Base-by-base conservation (phyloP, 345 rosid genomes). In the Alliaria petiolata region DNA sequence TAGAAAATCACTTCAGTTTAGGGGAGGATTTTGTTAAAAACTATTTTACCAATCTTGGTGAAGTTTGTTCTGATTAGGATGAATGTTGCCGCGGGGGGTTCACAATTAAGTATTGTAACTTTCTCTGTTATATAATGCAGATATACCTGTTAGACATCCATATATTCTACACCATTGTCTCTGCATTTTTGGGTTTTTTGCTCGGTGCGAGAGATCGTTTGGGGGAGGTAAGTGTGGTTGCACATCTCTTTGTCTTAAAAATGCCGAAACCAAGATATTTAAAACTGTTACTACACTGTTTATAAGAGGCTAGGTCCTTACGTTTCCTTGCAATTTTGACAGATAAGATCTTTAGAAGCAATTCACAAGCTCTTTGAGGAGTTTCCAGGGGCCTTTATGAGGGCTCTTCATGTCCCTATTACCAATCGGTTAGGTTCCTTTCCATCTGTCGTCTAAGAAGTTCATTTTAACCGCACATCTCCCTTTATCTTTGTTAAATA, bases 141-240 rank as follows among this genome's bases (percentile, higher is more conserved):
- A 95, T 95, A 62, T 95, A 95, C 83, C 87, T 95, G 45, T 70
- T 91, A 71, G 99, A 95, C 82, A 85, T 83, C 72, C 84, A 86
- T 76, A 77, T 95, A 26, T 84, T 89, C 80, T 95, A 91, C 80
- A 95, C 96, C 25, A 12, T 91, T 60, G 62, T 85, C 79, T 95
- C 97, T 82, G 96, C 99, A 33, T 70, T 85, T 62, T 83, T 86
- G 85, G 99, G 97, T 59, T 95, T 95, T 79, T 82, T 95, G 83
- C 91, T 91, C 38, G 99, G 99, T 70, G 99, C 99, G 31, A 85
- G 95, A 81, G 99, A 88, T 81, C 99, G 86, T 63, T 91, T 95
- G 60, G 99, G 99, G 19, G 99, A 95, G 89, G 98, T 91, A 76
- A 71, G 79, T 77, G 28, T 39, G 62, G 34, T 44, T 70, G 30